phyloP scores from a whole-genome alignment of 2,329 filamentous ascomycete genomes.

The Ophiostoma himal-ulmi region DNA sequence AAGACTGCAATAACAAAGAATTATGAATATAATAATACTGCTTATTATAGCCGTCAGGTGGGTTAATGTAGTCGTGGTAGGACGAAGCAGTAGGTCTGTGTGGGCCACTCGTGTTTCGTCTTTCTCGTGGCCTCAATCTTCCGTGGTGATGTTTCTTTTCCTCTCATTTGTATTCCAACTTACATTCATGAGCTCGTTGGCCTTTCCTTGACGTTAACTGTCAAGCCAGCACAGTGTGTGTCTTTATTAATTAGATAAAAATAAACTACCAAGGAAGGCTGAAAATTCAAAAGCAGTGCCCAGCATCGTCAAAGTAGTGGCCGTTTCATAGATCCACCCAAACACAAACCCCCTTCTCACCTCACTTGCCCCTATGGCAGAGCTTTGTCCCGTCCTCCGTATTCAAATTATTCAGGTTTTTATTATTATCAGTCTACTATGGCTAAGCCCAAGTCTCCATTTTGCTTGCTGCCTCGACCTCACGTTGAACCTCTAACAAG shows the following conservation, averaged over 20 bases:
- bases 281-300: neutral
- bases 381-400: neutral
- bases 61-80: neutral
- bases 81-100: neutral
- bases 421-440: neutral
- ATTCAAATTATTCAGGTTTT: neutral
- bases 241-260: too few species aligned
- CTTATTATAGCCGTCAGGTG: neutral
- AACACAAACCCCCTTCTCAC: neutral
- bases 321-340: conserved; percentile 4
- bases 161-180: neutral
- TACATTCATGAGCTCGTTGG: neutral
- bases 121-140: neutral
- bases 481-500: neutral
- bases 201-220: neutral
- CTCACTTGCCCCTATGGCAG: neutral
- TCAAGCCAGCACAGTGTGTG: too few species aligned
- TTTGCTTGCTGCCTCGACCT: neutral
- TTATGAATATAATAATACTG: neutral
- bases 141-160: neutral
- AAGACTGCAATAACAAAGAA: neutral
- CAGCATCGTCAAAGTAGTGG: neutral
- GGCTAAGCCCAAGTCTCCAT: conserved; percentile 1
- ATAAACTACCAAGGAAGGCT: too few species aligned
- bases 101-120: neutral